Evolutionary conservation across 768 basidiomycete genomes (phyloP), one percentile per base, ranked within the genome.

Genomic region (Dioszegia hungarica): DNA sequence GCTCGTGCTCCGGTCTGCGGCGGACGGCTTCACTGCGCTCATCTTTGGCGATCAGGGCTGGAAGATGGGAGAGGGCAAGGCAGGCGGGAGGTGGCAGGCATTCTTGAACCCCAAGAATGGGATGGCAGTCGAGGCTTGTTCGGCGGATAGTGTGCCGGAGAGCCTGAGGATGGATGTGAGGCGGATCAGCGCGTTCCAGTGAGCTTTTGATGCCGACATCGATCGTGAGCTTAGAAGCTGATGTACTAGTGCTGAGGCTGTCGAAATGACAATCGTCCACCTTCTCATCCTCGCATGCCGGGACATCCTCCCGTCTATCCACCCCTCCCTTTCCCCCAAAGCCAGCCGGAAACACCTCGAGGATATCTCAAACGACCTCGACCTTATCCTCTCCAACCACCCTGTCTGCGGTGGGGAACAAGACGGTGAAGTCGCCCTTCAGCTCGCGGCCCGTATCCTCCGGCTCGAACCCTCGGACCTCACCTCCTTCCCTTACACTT

Each of bases 231-330:
- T n/a, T 25, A 19, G 19, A 33, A 28, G 36, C 37, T 48, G 76
- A 77, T 84, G 81, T 75, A 10, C 89, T 86, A 82, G 82, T 63
- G 79, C 82, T 38, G 91, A 94, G 58, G 85, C 85, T 0, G 81
- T 84, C 27, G 90, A 93, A 65, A 79, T 86, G 39, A 83, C 84
- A 19, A 83, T 85, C 41, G 76, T 89, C 48, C 88, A 86, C 77
- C 86, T 91, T 83, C 83, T 90, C 63, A 79, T 89, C 33, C 79
- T 91, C 67, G 83, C 90, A 20, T 90, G 85, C 72, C 84, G 88
- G 38, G 86, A 90, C 70, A 82, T 90, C 62, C 49, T 63, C 41
- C 33, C 45, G 11, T 25, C 45, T 17, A 38, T 44, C 17, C 37
- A 56, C 39, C 59, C 46, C 49, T 36, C 25, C 19, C 47, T 27